Conservation (phyloP, 2,329 filamentous ascomycete genomes). For the Diaporthe sp. region DNA sequence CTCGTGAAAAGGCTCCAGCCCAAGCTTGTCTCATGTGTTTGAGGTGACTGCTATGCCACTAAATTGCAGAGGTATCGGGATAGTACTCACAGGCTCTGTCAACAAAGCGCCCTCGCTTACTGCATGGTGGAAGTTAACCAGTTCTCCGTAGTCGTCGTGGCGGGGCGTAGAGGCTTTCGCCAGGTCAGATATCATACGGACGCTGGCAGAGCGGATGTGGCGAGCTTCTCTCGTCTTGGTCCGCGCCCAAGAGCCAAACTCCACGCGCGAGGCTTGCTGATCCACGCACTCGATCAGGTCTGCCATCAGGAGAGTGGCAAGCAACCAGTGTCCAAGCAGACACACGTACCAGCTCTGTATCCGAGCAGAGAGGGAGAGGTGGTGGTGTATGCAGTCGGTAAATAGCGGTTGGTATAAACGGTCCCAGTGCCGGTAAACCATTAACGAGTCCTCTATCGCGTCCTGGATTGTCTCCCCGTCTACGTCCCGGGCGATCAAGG, state of each 20-base stretch:
- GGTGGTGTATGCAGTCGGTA: conserved; percentile 63
- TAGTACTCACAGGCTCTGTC: conserved; percentile 71
- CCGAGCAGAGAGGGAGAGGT: conserved; percentile 63
- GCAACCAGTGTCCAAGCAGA: conserved; percentile 70
- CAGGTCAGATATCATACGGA: conserved; percentile 61
- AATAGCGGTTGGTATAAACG: conserved; percentile 65
- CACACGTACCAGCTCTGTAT: conserved; percentile 73
- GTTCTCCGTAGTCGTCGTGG: conserved; percentile 43
- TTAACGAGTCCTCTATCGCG: conserved; percentile 60
- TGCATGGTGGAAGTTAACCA: conserved; percentile 64
- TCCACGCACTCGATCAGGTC: conserved; percentile 67
- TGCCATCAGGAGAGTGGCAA: conserved; percentile 67
- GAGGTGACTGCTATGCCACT: too few species aligned
- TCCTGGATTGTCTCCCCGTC: conserved; percentile 52
- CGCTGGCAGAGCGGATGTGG: conserved; percentile 59
- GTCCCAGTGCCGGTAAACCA: conserved; percentile 69
- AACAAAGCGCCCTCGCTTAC: conserved; percentile 68
- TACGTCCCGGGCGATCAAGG: conserved; percentile 51
- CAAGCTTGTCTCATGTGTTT: background rate
- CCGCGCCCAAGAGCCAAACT: conserved; percentile 47
- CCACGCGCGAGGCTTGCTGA: conserved; percentile 48
- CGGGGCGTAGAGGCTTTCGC: conserved; percentile 58
- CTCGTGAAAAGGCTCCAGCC: background rate
- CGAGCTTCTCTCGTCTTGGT: conserved; percentile 51
- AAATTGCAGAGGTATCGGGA: conserved; percentile 44